phyloP scores from a whole-genome alignment of 225 moss, liverwort and hornwort species.

The Pseudoscleropodium purum region DNA sequence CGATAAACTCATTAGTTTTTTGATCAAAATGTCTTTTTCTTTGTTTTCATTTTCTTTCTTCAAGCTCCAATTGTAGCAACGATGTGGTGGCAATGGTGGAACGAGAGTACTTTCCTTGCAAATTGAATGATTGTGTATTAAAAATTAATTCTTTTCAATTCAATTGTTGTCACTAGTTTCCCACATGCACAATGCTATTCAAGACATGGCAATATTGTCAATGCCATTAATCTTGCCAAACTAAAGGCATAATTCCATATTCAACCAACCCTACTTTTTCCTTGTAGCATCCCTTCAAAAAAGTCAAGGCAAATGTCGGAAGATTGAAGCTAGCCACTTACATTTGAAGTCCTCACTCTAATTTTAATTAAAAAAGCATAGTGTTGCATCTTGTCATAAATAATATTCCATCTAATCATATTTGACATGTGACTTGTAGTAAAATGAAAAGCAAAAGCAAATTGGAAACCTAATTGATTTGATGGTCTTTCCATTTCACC shows the following conservation, averaged over 20 bases:
- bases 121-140: rapidly evolving
- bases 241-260: rapidly evolving
- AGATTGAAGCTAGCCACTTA: neutral
- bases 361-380: no score
- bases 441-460: rapidly evolving
- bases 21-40: neutral
- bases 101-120: neutral
- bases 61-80: neutral
- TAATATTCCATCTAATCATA: neutral
- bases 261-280: rapidly evolving
- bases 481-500: neutral
- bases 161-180: rapidly evolving
- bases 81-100: no score
- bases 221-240: neutral
- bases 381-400: no score
- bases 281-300: rapidly evolving
- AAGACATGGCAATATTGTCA: rapidly evolving
- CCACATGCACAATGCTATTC: rapidly evolving
- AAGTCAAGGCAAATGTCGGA: neutral
- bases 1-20: neutral
- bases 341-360: no score
- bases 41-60: rapidly evolving
- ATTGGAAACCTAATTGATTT: rapidly evolving
- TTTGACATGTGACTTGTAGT: rapidly evolving
- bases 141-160: neutral